Evolutionary conservation across 371 early-diverging fungal species (phyloP).

Genomic region (Mortierella polycephala): DNA sequence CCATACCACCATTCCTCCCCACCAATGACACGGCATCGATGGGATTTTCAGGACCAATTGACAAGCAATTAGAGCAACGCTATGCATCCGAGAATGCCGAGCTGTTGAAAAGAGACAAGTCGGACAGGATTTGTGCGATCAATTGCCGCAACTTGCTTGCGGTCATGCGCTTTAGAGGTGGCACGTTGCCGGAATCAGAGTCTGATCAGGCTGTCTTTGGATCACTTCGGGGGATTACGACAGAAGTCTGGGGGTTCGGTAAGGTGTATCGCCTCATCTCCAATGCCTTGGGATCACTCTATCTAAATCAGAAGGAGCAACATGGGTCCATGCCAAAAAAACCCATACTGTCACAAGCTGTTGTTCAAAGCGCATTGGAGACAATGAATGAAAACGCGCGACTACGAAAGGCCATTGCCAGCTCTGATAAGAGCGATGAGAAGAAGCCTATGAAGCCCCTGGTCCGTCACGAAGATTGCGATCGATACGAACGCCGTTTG

Average conservation of each 20-base stretch:
- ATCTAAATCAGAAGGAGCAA: constrained; percentile 9
- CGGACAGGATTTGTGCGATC: constrained; percentile 56
- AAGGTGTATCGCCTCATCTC: constrained; percentile 46
- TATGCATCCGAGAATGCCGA: constrained; percentile 20
- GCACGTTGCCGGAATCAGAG: constrained; percentile 3
- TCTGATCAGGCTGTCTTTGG: constrained; percentile 17
- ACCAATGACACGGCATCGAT: background rate
- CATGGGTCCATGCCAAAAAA: background rate
- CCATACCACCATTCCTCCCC: constrained; percentile 38
- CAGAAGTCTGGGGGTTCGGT: constrained; percentile 56
- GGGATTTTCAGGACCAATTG: background rate
- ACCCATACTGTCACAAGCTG: constrained; percentile 2
- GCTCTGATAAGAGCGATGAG: background rate
- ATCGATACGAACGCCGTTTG: constrained; percentile 67
- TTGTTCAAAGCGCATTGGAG: constrained; percentile 18
- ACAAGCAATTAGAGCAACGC: constrained; percentile 1
- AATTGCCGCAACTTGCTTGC: constrained; percentile 59
- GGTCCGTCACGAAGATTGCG: constrained; percentile 42
- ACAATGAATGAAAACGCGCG: constrained; percentile 13
- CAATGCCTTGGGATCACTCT: constrained; percentile 34
- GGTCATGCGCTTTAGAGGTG: constrained; percentile 38
- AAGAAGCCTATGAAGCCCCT: constrained; percentile 16
- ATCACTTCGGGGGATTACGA: constrained; percentile 43
- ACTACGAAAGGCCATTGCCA: constrained; percentile 14
- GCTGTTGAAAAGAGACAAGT: constrained; percentile 53